A percentile compares a stretch with the other conserved stretches of the same genome.
Conservation (phyloP, 108 stramenopile genomes). For the Cyclostephanos tholiformis region DNA sequence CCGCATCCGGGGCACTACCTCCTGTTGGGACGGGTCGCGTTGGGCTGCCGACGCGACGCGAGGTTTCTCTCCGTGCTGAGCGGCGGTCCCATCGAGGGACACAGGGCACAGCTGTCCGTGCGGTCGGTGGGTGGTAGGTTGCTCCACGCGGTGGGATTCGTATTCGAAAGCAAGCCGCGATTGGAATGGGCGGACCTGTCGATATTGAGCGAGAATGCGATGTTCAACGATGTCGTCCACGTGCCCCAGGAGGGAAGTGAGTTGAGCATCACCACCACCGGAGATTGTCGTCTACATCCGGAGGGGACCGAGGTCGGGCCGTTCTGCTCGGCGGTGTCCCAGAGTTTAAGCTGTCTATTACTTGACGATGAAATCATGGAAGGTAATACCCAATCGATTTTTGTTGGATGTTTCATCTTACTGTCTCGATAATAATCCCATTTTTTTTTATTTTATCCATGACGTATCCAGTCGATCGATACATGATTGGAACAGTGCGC, state of each 20-base stretch:
- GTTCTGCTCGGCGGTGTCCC: constrained; percentile 37
- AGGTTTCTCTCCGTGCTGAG: constrained; percentile 43
- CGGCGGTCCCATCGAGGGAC: constrained; percentile 48
- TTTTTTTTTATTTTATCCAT: background rate
- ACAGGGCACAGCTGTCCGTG: constrained; percentile 41
- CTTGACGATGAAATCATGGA: constrained; percentile 51
- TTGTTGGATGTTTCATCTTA: background rate
- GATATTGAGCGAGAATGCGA: constrained; percentile 44
- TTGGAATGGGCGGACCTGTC: constrained; percentile 46
- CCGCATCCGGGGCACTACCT: constrained; percentile 46
- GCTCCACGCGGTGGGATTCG: constrained; percentile 45
- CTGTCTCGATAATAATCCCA: background rate
- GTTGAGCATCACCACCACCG: constrained; percentile 44
- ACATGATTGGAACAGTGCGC: constrained; percentile 44
- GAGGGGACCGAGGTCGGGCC: constrained; percentile 50
- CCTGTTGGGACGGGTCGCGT: constrained; percentile 41
- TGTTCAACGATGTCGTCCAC: constrained; percentile 52
- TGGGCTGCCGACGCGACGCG: constrained; percentile 49
- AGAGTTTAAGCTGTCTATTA: constrained; percentile 39
- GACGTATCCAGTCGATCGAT: constrained; percentile 32
- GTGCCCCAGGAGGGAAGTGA: constrained; percentile 42
- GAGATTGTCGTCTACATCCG: constrained; percentile 49
- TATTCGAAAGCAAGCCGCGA: constrained; percentile 45
- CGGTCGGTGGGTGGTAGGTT: constrained; percentile 42
- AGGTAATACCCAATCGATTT: constrained; percentile 1